These are phyloP conservation scores for Trichoderma breve DNA, from an alignment of 2,329 filamentous ascomycete genomes.

Conservation along the genomic window DNA sequence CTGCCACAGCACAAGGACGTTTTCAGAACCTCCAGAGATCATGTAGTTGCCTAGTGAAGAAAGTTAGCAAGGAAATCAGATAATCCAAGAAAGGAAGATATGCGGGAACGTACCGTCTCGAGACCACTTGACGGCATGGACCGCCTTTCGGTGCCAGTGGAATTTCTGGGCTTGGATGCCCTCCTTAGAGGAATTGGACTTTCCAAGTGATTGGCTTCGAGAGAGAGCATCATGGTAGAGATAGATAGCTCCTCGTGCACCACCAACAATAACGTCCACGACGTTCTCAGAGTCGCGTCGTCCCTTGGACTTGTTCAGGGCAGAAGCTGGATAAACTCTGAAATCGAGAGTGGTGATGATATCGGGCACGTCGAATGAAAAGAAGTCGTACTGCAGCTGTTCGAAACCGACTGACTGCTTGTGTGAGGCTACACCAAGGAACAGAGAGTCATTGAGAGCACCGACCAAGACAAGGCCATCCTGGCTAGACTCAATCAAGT, in stretches of 20 bases:
- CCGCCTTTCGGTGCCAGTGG: conserved; percentile 88
- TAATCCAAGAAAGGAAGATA: background rate
- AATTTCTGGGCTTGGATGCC: conserved; percentile 62
- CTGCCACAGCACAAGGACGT: conserved; percentile 89
- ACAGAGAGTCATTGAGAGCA: conserved; percentile 38
- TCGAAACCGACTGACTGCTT: conserved; percentile 26
- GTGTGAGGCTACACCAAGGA: conserved; percentile 33
- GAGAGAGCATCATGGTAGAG: conserved; percentile 74
- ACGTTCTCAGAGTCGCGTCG: conserved; percentile 35
- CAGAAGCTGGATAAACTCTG: conserved; percentile 38
- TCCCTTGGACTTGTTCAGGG: conserved; percentile 26
- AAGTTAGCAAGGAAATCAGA: conserved; percentile 31
- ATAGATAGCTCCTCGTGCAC: conserved; percentile 72
- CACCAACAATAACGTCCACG: conserved; percentile 76
- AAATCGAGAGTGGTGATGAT: conserved; percentile 67
- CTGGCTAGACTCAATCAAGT: conserved; percentile 48
- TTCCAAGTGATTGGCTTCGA: conserved; percentile 50
- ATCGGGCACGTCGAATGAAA: conserved; percentile 59
- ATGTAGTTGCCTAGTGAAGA: conserved; percentile 73
- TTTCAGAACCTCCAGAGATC: conserved; percentile 88
- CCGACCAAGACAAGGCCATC: conserved; percentile 56
- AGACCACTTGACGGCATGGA: conserved; percentile 87
- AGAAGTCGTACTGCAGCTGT: conserved; percentile 51
- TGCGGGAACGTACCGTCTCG: conserved; percentile 64
- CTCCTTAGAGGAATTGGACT: conserved; percentile 42